These are phyloP conservation scores for Cladosporium halotolerans DNA, from an alignment of 2,329 filamentous ascomycete genomes.

Conservation along the genomic window DNA sequence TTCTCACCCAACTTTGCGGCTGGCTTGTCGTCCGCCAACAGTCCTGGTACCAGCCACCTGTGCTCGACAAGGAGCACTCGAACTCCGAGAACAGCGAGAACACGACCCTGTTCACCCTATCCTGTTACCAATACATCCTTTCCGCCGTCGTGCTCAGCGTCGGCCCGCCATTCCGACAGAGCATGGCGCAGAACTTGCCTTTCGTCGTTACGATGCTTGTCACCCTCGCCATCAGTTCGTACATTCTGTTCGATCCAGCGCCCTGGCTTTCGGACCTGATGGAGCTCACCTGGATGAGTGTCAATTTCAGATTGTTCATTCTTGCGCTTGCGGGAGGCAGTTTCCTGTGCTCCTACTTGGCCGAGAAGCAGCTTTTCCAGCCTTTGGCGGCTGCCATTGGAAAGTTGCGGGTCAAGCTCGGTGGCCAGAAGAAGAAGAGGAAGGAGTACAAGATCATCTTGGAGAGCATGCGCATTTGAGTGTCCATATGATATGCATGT, in stretches of 20 bases:
- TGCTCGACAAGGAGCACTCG: conserved; percentile 68
- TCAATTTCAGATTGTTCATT: conserved; percentile 66
- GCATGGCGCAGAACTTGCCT: conserved; percentile 73
- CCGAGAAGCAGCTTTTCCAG: conserved; percentile 67
- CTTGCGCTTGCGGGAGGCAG: conserved; percentile 63
- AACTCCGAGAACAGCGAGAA: conserved; percentile 92
- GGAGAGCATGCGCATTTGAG: conserved; percentile 48
- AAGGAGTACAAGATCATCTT: conserved; percentile 81
- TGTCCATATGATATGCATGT: background rate
- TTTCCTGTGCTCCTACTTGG: conserved; percentile 61
- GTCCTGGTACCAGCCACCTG: conserved; percentile 79
- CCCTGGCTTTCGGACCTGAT: conserved; percentile 66
- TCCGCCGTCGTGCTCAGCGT: conserved; percentile 84
- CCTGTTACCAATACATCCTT: conserved; percentile 91
- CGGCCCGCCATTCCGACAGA: conserved; percentile 82
- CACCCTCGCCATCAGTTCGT: conserved; percentile 61
- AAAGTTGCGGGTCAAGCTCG: conserved; percentile 50
- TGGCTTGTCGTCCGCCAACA: conserved; percentile 72
- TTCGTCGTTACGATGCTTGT: conserved; percentile 72
- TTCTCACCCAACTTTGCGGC: conserved; percentile 67
- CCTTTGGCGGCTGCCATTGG: conserved; percentile 63
- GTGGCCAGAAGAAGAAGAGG: conserved; percentile 62
- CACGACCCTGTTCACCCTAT: conserved; percentile 80
- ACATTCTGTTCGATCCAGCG: conserved; percentile 75
- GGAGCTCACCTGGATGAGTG: conserved; percentile 74